Evolutionary conservation across 73 alveolate species (phyloP).

Genomic region (Loxodes magnus): DNA sequence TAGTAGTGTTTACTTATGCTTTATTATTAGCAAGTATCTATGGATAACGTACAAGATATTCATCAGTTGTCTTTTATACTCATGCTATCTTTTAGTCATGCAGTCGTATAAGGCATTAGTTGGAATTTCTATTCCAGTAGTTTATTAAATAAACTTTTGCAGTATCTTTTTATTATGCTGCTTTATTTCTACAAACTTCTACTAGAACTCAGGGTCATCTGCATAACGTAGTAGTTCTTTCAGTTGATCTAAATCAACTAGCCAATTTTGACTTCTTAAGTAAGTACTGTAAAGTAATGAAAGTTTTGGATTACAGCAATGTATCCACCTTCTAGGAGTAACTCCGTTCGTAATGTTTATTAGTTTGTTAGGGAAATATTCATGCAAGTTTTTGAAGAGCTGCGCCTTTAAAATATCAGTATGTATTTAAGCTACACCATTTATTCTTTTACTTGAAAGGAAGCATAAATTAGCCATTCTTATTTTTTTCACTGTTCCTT

Average conservation of each 20-base stretch:
- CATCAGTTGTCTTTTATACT: slow-evolving; percentile 77
- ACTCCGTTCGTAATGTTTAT: slow-evolving; percentile 87
- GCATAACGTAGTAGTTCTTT: slow-evolving; percentile 27
- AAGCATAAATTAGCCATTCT: slow-evolving; percentile 78
- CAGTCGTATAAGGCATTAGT: slow-evolving; percentile 44
- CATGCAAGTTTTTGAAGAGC: slow-evolving; percentile 65
- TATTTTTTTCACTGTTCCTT: slow-evolving; percentile 53
- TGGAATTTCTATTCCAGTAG: slow-evolving; percentile 31
- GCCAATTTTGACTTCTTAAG: slow-evolving; percentile 66
- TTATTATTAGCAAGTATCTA: slow-evolving; percentile 48
- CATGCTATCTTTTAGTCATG: slow-evolving; percentile 74
- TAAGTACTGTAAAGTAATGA: slow-evolving; percentile 49
- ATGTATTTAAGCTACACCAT: slow-evolving; percentile 87
- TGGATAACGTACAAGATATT: slow-evolving; percentile 62
- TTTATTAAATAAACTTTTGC: slow-evolving; percentile 45
- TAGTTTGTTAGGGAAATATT: slow-evolving; percentile 63
- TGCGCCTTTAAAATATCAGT: slow-evolving; percentile 53
- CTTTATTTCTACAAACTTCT: slow-evolving; percentile 43
- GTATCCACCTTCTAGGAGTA: slow-evolving; percentile 90
- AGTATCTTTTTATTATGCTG: slow-evolving; percentile 36
- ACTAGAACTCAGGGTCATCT: slow-evolving; percentile 38
- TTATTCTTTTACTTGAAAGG: slow-evolving; percentile 62
- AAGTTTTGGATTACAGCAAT: slow-evolving; percentile 73
- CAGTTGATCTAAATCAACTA: slow-evolving; percentile 46
- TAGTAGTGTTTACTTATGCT: slow-evolving; percentile 54